Percentiles rank a stretch among this genome's conserved stretches.
These are phyloP conservation scores for Herpetomonas samuelpessoai DNA, from an alignment of 208 protist genomes.

Conservation along the genomic window DNA sequence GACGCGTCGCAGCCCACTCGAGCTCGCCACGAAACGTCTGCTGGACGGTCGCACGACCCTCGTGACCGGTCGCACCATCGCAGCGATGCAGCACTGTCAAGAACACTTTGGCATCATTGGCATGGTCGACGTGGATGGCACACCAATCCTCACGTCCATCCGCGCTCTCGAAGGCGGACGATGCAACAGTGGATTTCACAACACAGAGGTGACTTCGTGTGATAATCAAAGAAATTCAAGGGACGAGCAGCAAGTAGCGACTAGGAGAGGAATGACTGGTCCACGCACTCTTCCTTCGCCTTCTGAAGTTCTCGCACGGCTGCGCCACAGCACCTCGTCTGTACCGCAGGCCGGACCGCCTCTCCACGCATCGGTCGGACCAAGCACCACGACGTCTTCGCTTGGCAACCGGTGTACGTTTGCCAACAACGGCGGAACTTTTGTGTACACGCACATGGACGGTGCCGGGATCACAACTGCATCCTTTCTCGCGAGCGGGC, in stretches of 20 bases:
- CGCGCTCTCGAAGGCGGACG: conserved; percentile 26
- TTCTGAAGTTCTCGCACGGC: no score
- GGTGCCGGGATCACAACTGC: background rate
- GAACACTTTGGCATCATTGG: conserved; percentile 31
- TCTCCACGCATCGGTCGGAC: no score
- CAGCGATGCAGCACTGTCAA: conserved; percentile 34
- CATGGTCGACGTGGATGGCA: conserved; percentile 54
- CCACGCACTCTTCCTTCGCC: no score
- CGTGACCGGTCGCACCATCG: conserved; percentile 35
- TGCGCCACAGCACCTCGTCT: no score
- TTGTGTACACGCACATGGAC: background rate
- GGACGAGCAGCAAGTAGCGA: no score
- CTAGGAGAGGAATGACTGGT: no score
- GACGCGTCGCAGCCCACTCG: background rate
- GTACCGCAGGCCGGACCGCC: no score
- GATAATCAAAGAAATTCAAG: no score
- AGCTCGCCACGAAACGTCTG: conserved; percentile 2
- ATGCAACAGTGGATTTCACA: no score
- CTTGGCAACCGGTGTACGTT: background rate
- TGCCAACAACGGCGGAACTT: background rate
- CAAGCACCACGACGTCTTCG: background rate
- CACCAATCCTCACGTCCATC: conserved; percentile 22
- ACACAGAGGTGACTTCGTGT: no score
- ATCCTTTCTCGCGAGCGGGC: background rate
- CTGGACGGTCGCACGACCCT: conserved; percentile 13